A percentile compares a stretch with the other conserved stretches of the same genome.
These are phyloP conservation scores for Coniochaeta hoffmannii DNA, from an alignment of 2,329 filamentous ascomycete genomes.

Conservation along the genomic window DNA sequence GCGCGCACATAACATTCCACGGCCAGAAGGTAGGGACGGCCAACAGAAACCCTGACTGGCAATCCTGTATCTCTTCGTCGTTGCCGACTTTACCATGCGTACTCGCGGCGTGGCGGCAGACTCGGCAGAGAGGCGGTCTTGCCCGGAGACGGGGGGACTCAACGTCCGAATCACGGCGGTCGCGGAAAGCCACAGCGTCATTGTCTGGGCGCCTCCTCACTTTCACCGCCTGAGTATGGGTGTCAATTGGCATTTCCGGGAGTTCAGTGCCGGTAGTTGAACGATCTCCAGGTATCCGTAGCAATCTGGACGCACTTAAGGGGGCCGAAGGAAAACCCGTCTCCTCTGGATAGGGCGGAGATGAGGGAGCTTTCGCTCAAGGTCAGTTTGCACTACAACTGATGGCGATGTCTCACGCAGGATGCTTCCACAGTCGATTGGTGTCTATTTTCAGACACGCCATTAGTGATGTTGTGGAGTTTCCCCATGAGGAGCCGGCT, in stretches of 20 bases:
- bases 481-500: conserved; percentile 8
- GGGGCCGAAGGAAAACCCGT: too few species aligned
- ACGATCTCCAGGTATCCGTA: not conserved
- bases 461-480: not conserved
- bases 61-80: too few species aligned
- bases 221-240: not conserved
- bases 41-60: too few species aligned
- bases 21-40: too few species aligned
- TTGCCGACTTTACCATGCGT: too few species aligned
- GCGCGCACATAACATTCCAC: too few species aligned
- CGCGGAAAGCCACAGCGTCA: not conserved
- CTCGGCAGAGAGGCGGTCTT: not conserved
- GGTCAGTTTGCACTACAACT: not conserved
- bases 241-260: not conserved
- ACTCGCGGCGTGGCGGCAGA: too few species aligned
- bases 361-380: too few species aligned
- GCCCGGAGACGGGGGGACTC: not conserved
- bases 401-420: too few species aligned
- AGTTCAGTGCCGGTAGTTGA: not conserved
- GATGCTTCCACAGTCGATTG: too few species aligned
- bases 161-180: not conserved
- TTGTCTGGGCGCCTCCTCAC: not conserved
- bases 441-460: conserved; percentile 12
- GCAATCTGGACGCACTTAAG: too few species aligned
- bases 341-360: too few species aligned